Percentiles rank a stretch among this genome's conserved stretches.
Evolutionary conservation across 257 asterid genomes (phyloP).

Genomic region (Echium plantagineum): DNA sequence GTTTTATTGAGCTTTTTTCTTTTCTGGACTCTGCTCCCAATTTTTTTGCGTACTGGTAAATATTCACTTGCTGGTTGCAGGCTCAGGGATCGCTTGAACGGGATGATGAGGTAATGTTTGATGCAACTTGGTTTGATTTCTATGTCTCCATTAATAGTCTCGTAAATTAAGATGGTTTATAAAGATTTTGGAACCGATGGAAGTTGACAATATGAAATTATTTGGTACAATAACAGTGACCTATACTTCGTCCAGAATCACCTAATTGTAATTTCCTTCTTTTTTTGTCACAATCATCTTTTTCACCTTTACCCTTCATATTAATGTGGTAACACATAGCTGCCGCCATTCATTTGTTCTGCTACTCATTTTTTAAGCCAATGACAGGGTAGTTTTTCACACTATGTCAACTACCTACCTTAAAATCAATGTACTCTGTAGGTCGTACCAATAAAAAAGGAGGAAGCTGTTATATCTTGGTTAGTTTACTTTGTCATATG

Average conservation of each 20-base stretch:
- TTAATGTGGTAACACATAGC: neutral
- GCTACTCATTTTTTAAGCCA: neutral
- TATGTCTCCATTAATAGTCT: conserved; percentile 1
- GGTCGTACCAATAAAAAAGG: neutral
- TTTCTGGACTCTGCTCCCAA: neutral
- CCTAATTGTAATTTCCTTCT: neutral
- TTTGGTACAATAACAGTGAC: neutral
- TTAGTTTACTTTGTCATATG: neutral
- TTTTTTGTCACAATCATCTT: neutral
- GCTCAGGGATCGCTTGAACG: conserved; percentile 60
- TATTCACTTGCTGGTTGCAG: conserved; percentile 30
- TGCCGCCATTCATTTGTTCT: neutral
- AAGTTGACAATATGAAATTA: neutral
- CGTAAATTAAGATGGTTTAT: neutral
- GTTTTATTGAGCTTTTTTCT: neutral
- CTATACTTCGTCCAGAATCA: neutral
- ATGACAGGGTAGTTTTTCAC: neutral
- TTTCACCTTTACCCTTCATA: neutral
- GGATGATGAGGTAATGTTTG: conserved; percentile 60
- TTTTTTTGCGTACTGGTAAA: neutral
- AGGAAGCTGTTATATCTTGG: neutral
- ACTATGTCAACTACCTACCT: neutral
- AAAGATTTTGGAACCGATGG: neutral
- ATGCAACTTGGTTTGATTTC: neutral
- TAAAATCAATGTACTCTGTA: neutral